Evolutionary conservation across 2,329 filamentous ascomycete genomes (phyloP).

Genomic region (Laburnicola sp.): DNA sequence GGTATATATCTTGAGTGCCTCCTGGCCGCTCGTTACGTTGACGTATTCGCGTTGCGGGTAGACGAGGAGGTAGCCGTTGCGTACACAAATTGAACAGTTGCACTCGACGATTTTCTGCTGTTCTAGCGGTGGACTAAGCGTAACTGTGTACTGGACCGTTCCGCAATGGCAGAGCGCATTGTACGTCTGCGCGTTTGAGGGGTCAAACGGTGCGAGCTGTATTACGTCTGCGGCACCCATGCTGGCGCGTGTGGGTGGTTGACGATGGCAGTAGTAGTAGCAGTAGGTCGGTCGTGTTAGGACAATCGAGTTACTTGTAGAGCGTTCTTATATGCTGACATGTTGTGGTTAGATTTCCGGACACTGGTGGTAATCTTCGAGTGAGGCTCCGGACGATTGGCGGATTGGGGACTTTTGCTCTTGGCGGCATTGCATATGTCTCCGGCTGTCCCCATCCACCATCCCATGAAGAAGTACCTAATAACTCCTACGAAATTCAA

Average conservation of each 20-base stretch:
- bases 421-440: constrained; percentile 7
- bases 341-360: not conserved
- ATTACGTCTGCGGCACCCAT: constrained; percentile 19
- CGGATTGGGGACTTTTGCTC: not conserved
- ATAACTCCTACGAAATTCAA: too few relatives aligned
- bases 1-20: constrained; percentile 24
- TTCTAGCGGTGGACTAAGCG: constrained; percentile 54
- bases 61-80: constrained; percentile 57
- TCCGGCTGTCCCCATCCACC: constrained; percentile 1
- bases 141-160: constrained; percentile 53
- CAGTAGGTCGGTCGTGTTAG: not conserved
- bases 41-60: constrained; percentile 32
- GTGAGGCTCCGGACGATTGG: constrained; percentile 2
- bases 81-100: constrained; percentile 58
- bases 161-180: constrained; percentile 59
- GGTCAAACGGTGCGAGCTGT: constrained; percentile 20
- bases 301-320: not conserved
- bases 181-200: constrained; percentile 45
- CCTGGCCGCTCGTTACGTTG: constrained; percentile 30
- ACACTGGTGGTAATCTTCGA: not conserved
- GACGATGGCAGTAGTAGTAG: not conserved
- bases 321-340: not conserved
- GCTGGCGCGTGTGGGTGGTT: not conserved
- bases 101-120: constrained; percentile 54
- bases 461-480: not conserved